These are phyloP conservation scores for Leptomonas pyrrhocoris DNA, from an alignment of 208 protist genomes.

Conservation along the genomic window DNA sequence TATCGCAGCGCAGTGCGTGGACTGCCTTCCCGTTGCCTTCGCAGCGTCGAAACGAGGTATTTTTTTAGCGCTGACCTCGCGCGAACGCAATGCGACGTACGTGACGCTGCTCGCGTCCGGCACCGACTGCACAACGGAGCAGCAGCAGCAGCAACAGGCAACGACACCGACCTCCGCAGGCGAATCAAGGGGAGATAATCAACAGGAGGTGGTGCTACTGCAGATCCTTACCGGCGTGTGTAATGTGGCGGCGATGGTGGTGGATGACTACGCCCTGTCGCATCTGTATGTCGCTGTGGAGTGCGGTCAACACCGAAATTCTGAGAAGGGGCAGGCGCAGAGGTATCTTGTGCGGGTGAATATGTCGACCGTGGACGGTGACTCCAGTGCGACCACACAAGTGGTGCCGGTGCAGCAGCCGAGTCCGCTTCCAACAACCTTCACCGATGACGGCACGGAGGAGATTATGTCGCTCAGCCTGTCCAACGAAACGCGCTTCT, in stretches of 20 bases:
- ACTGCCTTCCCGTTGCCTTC: constrained; percentile 12
- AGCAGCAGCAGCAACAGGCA: not conserved
- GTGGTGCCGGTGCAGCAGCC: not conserved
- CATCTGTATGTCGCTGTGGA: not conserved
- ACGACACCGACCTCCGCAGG: not conserved
- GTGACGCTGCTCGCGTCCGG: not conserved
- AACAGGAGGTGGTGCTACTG: not conserved
- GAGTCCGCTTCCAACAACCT: not conserved
- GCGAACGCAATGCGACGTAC: not conserved
- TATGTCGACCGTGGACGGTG: too few species aligned
- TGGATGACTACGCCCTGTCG: not conserved
- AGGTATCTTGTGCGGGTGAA: too few species aligned
- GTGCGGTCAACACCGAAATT: too few species aligned
- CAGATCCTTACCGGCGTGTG: not conserved
- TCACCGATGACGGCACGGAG: constrained; percentile 8
- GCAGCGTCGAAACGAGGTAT: constrained; percentile 3
- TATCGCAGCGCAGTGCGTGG: not conserved
- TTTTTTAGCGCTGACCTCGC: constrained; percentile 1
- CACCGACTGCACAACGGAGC: constrained; percentile 5
- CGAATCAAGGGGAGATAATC: too few species aligned
- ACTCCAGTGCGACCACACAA: too few species aligned
- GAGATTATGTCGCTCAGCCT: constrained; percentile 2
- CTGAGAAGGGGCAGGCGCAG: too few species aligned
- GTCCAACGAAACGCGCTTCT: not conserved
- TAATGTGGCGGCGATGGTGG: constrained; percentile 8